phyloP scores from a whole-genome alignment of 768 basidiomycete genomes.

The Tubosaeta sp. region DNA sequence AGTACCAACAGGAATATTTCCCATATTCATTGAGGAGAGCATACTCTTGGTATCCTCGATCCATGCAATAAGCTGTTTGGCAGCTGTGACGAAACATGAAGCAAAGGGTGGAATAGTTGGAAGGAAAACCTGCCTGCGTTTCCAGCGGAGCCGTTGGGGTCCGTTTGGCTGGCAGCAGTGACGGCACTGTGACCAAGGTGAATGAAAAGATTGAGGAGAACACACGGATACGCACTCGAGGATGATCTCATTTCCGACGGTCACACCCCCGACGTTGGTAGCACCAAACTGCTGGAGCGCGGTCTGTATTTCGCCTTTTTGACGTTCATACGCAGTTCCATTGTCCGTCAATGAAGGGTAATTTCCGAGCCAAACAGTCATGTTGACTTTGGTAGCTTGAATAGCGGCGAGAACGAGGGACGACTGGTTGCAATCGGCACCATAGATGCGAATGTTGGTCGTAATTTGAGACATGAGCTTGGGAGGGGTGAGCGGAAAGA shows the following conservation, averaged over 20 bases:
- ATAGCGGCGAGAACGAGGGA: slow-evolving; percentile 87
- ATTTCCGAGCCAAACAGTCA: slow-evolving; percentile 75
- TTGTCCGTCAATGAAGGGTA: slow-evolving; percentile 62
- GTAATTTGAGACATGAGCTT: slow-evolving; percentile 86
- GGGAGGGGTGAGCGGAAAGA: slow-evolving; percentile 6
- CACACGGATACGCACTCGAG: slow-evolving; percentile 49
- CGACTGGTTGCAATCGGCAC: slow-evolving; percentile 82
- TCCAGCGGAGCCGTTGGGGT: slow-evolving; percentile 59
- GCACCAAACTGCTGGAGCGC: slow-evolving; percentile 78
- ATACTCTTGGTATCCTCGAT: slow-evolving; percentile 64
- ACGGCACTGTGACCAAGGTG: slow-evolving; percentile 47
- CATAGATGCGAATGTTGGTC: slow-evolving; percentile 75
- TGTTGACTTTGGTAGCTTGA: slow-evolving; percentile 80
- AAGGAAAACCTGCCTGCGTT: slow-evolving; percentile 28
- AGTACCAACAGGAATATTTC: slow-evolving; percentile 68
- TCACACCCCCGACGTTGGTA: slow-evolving; percentile 71
- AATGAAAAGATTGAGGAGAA: background rate
- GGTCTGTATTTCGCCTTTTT: slow-evolving; percentile 59
- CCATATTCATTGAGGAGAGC: slow-evolving; percentile 52
- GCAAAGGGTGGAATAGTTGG: background rate
- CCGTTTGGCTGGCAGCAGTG: slow-evolving; percentile 41
- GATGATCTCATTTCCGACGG: slow-evolving; percentile 91
- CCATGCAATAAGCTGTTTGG: slow-evolving; percentile 54
- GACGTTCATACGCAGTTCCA: slow-evolving; percentile 64
- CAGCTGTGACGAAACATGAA: slow-evolving; percentile 36